These are phyloP conservation scores for Hypomyces perniciosus DNA, from an alignment of 2,329 filamentous ascomycete genomes.

Conservation along the genomic window DNA sequence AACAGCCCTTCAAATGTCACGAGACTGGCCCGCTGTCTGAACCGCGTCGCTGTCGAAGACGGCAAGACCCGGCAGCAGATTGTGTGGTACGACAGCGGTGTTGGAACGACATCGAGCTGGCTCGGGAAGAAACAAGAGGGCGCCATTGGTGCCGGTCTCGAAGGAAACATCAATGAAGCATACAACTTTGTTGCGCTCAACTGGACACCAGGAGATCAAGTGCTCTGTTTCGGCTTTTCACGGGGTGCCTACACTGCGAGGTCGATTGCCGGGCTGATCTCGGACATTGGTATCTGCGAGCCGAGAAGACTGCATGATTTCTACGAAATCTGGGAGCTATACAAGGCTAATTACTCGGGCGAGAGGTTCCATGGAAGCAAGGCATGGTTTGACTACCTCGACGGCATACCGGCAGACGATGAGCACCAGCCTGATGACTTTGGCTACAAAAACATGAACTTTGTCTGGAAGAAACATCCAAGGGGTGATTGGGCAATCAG, in stretches of 20 bases:
- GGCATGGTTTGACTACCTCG: background rate
- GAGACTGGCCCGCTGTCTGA: background rate
- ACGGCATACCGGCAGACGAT: background rate
- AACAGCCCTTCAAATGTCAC: background rate
- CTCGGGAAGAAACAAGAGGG: background rate
- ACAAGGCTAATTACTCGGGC: background rate
- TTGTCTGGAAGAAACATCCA: too few relatives aligned
- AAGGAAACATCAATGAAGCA: background rate
- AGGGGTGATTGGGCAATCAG: background rate
- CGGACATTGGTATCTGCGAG: background rate
- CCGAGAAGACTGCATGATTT: background rate
- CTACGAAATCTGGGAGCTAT: background rate
- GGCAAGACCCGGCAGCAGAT: background rate
- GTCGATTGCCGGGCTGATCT: background rate
- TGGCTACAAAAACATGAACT: too few relatives aligned
- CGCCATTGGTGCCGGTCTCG: background rate
- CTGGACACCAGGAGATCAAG: background rate
- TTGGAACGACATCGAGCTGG: background rate
- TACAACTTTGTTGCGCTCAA: background rate
- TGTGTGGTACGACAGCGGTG: background rate
- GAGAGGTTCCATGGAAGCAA: background rate
- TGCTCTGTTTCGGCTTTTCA: background rate
- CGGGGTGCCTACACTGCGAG: background rate
- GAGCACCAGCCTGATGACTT: background rate
- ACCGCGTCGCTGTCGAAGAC: background rate